phyloP scores from a whole-genome alignment of 2,329 filamentous ascomycete genomes.

The Tolypocladium ophioglossoides region DNA sequence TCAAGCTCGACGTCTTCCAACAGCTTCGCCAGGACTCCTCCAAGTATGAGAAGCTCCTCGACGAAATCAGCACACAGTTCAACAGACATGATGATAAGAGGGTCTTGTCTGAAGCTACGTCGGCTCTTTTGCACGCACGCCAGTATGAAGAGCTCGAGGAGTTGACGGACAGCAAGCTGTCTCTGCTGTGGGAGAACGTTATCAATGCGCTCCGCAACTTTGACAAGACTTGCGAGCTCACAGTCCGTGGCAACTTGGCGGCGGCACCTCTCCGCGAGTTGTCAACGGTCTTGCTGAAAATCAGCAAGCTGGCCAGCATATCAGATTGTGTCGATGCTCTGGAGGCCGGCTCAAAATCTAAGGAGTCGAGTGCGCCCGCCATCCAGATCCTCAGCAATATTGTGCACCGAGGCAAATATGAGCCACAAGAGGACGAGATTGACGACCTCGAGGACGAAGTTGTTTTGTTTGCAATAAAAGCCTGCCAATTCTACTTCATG shows the following conservation, averaged over 20 bases:
- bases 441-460: slow-evolving; percentile 73
- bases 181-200: slow-evolving; percentile 76
- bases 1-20: slow-evolving; percentile 81
- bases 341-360: slow-evolving; percentile 46
- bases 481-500: slow-evolving; percentile 83
- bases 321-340: slow-evolving; percentile 68
- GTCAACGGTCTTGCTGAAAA: slow-evolving; percentile 63
- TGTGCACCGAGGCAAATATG: slow-evolving; percentile 61
- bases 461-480: slow-evolving; percentile 64
- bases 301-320: slow-evolving; percentile 70
- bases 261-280: slow-evolving; percentile 57
- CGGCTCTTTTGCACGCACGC: slow-evolving; percentile 74
- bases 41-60: slow-evolving; percentile 68
- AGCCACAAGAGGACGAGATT: slow-evolving; percentile 57
- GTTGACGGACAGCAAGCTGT: slow-evolving; percentile 68
- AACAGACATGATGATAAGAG: slow-evolving; percentile 79
- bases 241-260: slow-evolving; percentile 57
- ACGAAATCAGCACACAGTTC: slow-evolving; percentile 92
- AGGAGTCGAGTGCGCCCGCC: slow-evolving; percentile 37
- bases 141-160: slow-evolving; percentile 85
- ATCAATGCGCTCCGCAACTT: slow-evolving; percentile 63
- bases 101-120: slow-evolving; percentile 74
- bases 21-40: slow-evolving; percentile 79
- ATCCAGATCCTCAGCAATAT: slow-evolving; percentile 65
- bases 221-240: slow-evolving; percentile 61